Base-by-base conservation (phyloP, 1,284 basidiomycete genomes). In the Cystobasidium pallidum region DNA sequence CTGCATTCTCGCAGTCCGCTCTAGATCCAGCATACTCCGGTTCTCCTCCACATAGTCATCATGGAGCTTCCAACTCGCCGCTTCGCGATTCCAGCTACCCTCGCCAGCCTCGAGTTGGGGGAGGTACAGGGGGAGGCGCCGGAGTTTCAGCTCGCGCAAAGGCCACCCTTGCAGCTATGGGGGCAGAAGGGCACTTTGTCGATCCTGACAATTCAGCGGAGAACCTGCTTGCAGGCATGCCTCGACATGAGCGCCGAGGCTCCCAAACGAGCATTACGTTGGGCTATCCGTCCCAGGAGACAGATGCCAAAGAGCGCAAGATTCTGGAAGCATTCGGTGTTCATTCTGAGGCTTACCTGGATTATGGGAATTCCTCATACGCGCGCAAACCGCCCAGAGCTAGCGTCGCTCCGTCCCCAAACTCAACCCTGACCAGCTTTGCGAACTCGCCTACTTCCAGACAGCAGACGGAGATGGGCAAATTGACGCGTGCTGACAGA, bases 321-420 rank as follows among this genome's bases (percentile, higher is more conserved):
- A 55, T 63, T 45, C 13, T 71, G 15, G 68, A 71, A 36, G 51
- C 68, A 2, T 71, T 71, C 32, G 68, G 68, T 7, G 68, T 71
- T 28, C 59, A 64, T 52, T 41, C 57, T 59, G 68, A 71, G 49
- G 68, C 68, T 17, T 71, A 63, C 51, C 24, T 62, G 34, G 68
- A 71, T 51, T 71, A 63, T 57, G 68, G 68, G 41, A 71, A 64
- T 26, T 47, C 39, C 43, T 62, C 47, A n/a, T 71, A 71, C 45
- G 59, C 68, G 24, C 54, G 68, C 26, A 52, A 63, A 55, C 41
- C 59, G 15, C 61, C 68, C 24, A 63, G 68, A 64, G 68, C 61
- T 39, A 59, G 54, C 13, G 59, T 71, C 26, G 54, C 45, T n/a
- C 68, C 68, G 10, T 55, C 68, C 43, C 49, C 51, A 19, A 55